phyloP scores from a whole-genome alignment of 2,329 filamentous ascomycete genomes.

The Aureobasidium lini region DNA sequence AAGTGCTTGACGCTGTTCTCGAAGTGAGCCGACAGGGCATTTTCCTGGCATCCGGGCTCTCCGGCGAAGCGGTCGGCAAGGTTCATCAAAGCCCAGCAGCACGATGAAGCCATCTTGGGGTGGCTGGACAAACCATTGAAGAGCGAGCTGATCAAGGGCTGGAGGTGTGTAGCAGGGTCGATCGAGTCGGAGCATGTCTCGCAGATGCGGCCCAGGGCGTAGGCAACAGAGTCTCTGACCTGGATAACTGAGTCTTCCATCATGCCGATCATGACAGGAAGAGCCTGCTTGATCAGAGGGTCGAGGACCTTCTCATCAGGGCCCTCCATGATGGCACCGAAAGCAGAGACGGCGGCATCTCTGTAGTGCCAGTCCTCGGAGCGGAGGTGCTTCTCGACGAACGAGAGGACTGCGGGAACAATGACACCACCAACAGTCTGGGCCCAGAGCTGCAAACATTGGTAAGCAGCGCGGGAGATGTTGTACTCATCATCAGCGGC shows the following conservation, averaged over 20 bases:
- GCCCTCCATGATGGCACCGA: conserved; percentile 97
- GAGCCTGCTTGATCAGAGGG: conserved; percentile 89
- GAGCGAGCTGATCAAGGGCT: conserved; percentile 75
- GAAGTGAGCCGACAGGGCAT: conserved; percentile 86
- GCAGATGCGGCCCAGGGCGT: conserved; percentile 90
- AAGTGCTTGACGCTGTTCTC: conserved; percentile 83
- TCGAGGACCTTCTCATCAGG: conserved; percentile 88
- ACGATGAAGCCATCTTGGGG: conserved; percentile 94
- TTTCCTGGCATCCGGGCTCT: conserved; percentile 68
- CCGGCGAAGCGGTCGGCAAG: conserved; percentile 91
- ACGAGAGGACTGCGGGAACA: conserved; percentile 77
- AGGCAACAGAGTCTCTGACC: conserved; percentile 92
- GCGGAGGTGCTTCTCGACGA: conserved; percentile 86
- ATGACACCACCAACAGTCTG: conserved; percentile 82
- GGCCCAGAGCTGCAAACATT: conserved; percentile 90
- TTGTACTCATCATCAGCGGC: conserved; percentile 97
- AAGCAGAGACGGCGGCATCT: conserved; percentile 93
- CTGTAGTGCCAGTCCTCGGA: conserved; percentile 90
- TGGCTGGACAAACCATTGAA: conserved; percentile 86
- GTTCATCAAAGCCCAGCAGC: conserved; percentile 99
- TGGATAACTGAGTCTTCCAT: conserved; percentile 81
- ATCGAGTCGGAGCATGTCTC: conserved; percentile 89
- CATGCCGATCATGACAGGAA: conserved; percentile 88
- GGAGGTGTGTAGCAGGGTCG: conserved; percentile 74
- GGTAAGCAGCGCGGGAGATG: conserved; percentile 86